Evolutionary conservation across 768 basidiomycete species (phyloP).

Genomic region (Rhodocollybia butyracea): DNA sequence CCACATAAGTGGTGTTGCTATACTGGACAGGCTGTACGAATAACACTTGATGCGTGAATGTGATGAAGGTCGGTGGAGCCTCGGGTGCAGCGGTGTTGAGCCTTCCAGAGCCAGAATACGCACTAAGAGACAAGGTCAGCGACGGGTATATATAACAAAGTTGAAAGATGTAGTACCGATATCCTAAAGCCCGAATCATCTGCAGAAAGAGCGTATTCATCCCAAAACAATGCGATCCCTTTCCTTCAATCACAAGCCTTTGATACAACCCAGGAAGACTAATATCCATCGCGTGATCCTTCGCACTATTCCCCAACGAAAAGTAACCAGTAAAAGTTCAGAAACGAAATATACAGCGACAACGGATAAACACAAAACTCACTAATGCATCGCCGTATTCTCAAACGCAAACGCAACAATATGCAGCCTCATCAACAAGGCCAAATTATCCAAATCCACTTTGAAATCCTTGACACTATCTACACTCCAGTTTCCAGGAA

Average conservation of each 20-base stretch:
- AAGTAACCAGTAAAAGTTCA: too few relatives aligned
- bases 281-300: slow-evolving; percentile 24
- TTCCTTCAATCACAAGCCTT: slow-evolving; percentile 19
- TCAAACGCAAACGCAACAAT: slow-evolving; percentile 34
- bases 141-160: not conserved
- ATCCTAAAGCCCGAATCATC: slow-evolving; percentile 27
- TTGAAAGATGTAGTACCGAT: slow-evolving; percentile 15
- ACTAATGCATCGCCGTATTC: slow-evolving; percentile 38
- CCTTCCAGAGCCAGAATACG: slow-evolving; percentile 14
- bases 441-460: slow-evolving; percentile 24
- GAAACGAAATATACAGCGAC: not conserved
- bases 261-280: slow-evolving; percentile 19
- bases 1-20: slow-evolving; percentile 18
- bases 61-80: slow-evolving; percentile 8
- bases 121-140: slow-evolving; percentile 1
- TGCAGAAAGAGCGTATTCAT: slow-evolving; percentile 23
- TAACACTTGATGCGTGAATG: slow-evolving; percentile 19
- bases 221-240: slow-evolving; percentile 29
- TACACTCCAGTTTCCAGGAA: slow-evolving; percentile 10
- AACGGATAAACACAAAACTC: slow-evolving; percentile 9
- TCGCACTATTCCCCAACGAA: too few relatives aligned
- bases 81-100: slow-evolving; percentile 14
- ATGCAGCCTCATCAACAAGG: slow-evolving; percentile 22
- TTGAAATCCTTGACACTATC: slow-evolving; percentile 19
- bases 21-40: slow-evolving; percentile 18